These are phyloP conservation scores for Penicillium soppii DNA, from an alignment of 495 filamentous ascomycete species.

Conservation along the genomic window DNA sequence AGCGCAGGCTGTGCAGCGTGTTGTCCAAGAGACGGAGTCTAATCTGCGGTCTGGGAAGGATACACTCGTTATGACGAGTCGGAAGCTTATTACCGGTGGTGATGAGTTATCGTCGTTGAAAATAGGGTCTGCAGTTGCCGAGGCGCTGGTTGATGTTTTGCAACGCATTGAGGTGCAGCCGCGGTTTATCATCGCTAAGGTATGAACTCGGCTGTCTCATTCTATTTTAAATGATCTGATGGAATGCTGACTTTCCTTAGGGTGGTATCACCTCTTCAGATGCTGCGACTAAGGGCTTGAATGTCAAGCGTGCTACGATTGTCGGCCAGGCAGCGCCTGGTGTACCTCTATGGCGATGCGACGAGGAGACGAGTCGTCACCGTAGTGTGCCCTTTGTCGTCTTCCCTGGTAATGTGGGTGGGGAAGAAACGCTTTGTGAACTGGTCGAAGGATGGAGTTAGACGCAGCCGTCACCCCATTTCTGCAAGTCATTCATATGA, in stretches of 20 bases:
- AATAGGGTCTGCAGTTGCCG: conserved; percentile 46
- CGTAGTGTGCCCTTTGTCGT: conserved; percentile 51
- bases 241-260: conserved; percentile 18
- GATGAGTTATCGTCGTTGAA: conserved; percentile 44
- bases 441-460: conserved; percentile 39
- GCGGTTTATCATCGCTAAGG: conserved; percentile 55
- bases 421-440: conserved; percentile 44
- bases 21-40: conserved; percentile 28
- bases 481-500: too few species aligned
- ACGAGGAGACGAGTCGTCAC: conserved; percentile 46
- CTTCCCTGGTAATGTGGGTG: conserved; percentile 58
- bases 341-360: conserved; percentile 55
- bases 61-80: conserved; percentile 54
- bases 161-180: conserved; percentile 41
- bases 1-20: conserved; percentile 17
- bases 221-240: neutral
- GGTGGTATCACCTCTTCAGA: conserved; percentile 56
- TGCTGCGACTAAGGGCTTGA: conserved; percentile 51
- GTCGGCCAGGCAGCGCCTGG: conserved; percentile 54
- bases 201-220: conserved; percentile 10
- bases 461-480: neutral
- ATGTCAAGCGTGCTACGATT: conserved; percentile 51
- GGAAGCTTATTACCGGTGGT: conserved; percentile 45
- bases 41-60: conserved; percentile 35
- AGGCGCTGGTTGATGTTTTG: conserved; percentile 45